Percentiles rank a stretch among this genome's conserved stretches.
Evolutionary conservation across 257 asterid genomes (phyloP).

Genomic region (Fraxinus quadrangulata): DNA sequence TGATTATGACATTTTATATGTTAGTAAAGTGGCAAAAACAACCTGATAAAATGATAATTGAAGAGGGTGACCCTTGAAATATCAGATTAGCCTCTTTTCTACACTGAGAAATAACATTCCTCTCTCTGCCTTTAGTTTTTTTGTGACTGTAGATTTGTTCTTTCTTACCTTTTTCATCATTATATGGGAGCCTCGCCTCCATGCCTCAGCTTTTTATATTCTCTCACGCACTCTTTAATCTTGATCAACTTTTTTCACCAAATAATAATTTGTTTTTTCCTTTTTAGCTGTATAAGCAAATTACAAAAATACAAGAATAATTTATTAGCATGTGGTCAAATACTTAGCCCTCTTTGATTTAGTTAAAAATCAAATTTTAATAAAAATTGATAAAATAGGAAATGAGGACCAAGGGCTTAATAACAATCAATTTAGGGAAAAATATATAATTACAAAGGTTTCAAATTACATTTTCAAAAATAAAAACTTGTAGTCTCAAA

Average conservation of each 20-base stretch:
- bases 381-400: no score
- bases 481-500: no score
- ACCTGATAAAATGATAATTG: constrained; percentile 24
- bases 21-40: constrained; percentile 11
- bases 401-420: no score
- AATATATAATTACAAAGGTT: no score
- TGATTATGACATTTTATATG: constrained; percentile 19
- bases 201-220: background rate
- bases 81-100: background rate
- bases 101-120: background rate
- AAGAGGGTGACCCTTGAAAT: background rate
- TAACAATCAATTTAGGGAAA: no score
- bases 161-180: background rate
- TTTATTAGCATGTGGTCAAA: no score
- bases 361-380: no score
- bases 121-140: constrained; percentile 37
- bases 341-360: no score
- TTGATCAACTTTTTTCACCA: background rate
- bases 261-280: background rate
- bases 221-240: constrained; percentile 7
- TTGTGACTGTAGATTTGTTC: constrained; percentile 5
- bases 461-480: no score
- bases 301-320: no score
- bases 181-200: background rate
- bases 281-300: no score